Percentiles rank a stretch among this genome's conserved stretches.
These are phyloP conservation scores for Colletotrichum shisoi DNA, from an alignment of 2,329 filamentous ascomycete species.

Conservation along the genomic window DNA sequence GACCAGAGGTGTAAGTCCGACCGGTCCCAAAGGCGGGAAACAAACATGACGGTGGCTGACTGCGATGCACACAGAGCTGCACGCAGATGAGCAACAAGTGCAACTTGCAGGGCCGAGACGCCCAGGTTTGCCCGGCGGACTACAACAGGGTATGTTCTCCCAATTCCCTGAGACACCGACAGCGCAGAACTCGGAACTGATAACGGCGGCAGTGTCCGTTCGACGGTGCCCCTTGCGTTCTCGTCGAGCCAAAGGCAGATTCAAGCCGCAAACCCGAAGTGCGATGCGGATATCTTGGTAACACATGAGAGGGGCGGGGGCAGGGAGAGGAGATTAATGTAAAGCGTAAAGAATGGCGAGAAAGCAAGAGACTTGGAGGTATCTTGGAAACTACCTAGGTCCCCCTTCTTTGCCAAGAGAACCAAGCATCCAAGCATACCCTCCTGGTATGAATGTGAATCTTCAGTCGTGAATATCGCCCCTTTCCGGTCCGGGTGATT, in stretches of 20 bases:
- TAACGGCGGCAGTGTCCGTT: conserved; percentile 28
- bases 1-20: conserved; percentile 29
- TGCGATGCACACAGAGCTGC: conserved; percentile 13
- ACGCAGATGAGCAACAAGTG: conserved; percentile 37
- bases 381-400: conserved; percentile 32
- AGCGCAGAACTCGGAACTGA: conserved; percentile 6
- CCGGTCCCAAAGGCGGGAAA: not conserved
- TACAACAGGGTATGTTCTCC: conserved; percentile 29
- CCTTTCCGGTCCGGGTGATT: conserved; percentile 16
- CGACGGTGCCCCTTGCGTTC: conserved; percentile 28
- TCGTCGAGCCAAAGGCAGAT: conserved; percentile 35
- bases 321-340: not conserved
- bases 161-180: not conserved
- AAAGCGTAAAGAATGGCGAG: conserved; percentile 10
- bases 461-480: conserved; percentile 36
- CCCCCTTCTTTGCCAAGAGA: conserved; percentile 13
- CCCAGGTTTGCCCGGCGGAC: conserved; percentile 34
- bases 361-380: conserved; percentile 34
- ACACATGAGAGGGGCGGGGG: not conserved
- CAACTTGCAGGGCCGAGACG: conserved; percentile 21
- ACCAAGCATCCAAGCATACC: conserved; percentile 24
- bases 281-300: conserved; percentile 31
- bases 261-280: conserved; percentile 31
- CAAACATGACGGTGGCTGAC: not conserved
- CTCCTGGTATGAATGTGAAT: conserved; percentile 36